A percentile compares a stretch with the other conserved stretches of the same genome.
Conservation (phyloP, 176 grass and related monocot genomes). For the Puccinellia tenuiflora region DNA sequence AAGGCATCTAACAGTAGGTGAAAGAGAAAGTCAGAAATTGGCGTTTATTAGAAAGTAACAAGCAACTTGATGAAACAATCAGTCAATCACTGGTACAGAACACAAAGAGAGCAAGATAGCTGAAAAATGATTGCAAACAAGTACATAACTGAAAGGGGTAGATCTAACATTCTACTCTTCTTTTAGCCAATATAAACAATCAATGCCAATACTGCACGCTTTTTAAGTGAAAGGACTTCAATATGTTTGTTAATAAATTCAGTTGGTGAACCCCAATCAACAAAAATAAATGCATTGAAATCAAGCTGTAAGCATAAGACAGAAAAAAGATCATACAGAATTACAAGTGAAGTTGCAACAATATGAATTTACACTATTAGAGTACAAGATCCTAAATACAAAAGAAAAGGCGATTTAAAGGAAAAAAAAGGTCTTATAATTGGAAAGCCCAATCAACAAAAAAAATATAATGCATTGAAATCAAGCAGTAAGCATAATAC, state of each 20-base stretch:
- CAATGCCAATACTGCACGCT: not conserved
- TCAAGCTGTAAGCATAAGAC: not conserved
- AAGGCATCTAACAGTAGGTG: conserved; percentile 33
- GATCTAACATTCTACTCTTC: not conserved
- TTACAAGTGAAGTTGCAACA: not conserved
- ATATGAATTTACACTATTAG: not conserved
- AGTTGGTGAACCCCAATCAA: not conserved
- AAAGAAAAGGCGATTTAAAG: not conserved
- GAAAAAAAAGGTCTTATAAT: not conserved
- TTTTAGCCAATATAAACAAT: not conserved
- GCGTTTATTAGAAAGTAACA: not conserved
- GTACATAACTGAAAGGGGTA: not conserved
- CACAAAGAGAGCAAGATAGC: not conserved
- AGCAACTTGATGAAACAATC: not conserved
- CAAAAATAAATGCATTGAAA: not conserved
- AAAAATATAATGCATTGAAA: not conserved
- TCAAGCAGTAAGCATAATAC: not conserved
- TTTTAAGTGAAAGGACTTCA: not conserved
- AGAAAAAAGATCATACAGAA: not conserved
- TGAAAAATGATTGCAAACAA: not conserved
- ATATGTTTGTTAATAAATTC: not conserved
- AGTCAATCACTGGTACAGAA: not conserved
- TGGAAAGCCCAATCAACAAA: not conserved
- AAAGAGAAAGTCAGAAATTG: conserved; percentile 1
- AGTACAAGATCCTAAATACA: too few relatives aligned